Evolutionary conservation across 108 stramenopile species (phyloP).

Genomic region (Pinguiococcus pyrenoidosus): DNA sequence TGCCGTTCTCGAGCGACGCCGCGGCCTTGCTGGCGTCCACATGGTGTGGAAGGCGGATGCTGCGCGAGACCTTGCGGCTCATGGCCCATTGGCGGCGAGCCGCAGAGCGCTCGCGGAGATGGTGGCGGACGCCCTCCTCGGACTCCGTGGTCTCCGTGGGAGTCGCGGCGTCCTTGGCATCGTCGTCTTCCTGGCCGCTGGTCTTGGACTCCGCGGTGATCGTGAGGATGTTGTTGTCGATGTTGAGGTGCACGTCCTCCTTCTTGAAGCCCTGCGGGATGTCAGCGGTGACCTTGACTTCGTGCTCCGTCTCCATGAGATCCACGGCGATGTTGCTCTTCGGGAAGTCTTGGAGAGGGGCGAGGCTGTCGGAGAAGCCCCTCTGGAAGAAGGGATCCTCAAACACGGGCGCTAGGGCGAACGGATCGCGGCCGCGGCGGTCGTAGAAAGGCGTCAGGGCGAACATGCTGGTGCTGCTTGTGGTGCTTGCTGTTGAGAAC

Average conservation of each 20-base stretch:
- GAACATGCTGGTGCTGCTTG: no score
- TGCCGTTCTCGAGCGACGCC: slow-evolving; percentile 2
- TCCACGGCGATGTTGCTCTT: slow-evolving; percentile 6
- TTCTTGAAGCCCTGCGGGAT: slow-evolving; percentile 1
- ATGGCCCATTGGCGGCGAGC: not conserved
- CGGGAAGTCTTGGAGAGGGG: no score
- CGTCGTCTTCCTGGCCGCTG: not conserved
- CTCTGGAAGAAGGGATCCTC: no score
- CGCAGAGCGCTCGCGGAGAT: no score
- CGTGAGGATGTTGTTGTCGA: slow-evolving; percentile 2
- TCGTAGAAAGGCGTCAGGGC: no score
- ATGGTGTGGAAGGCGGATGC: slow-evolving; percentile 1
- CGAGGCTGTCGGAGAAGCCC: no score
- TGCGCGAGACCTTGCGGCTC: slow-evolving; percentile 2
- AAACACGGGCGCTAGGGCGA: no score
- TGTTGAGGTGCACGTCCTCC: slow-evolving; percentile 2
- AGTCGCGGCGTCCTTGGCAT: no score
- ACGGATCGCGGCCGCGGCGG: no score
- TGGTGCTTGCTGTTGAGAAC: no score
- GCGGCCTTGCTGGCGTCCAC: slow-evolving; percentile 7
- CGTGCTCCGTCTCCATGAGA: not conserved
- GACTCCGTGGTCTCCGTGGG: no score
- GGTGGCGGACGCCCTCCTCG: no score
- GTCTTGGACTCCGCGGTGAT: slow-evolving; percentile 4
- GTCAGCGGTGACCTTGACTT: not conserved